These are phyloP conservation scores for Melaleuca alternifolia DNA, from an alignment of 345 rosid genomes.

Conservation along the genomic window DNA sequence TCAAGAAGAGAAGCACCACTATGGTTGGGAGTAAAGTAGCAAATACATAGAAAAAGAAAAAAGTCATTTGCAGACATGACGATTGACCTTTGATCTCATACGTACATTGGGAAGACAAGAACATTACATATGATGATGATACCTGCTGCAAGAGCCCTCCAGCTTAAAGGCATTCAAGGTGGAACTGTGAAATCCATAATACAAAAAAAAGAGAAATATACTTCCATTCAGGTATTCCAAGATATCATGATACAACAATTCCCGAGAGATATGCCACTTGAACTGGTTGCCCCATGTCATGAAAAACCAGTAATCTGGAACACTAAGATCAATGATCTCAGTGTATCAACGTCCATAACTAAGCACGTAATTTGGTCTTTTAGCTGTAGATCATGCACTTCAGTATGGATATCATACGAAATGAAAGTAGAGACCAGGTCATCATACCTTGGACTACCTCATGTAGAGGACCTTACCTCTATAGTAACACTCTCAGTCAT, in stretches of 20 bases:
- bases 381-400: not conserved
- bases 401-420: not conserved
- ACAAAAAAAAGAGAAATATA: not conserved
- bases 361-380: not conserved
- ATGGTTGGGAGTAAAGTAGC: not conserved
- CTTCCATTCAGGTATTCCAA: not conserved
- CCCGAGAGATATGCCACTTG: not conserved
- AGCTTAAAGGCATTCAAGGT: not conserved
- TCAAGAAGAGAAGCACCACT: not conserved
- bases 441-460: not conserved
- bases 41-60: not conserved
- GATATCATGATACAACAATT: not conserved
- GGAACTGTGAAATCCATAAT: not conserved
- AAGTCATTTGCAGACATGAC: not conserved
- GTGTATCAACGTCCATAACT: not conserved
- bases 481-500: not conserved
- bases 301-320: not conserved
- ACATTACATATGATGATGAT: not conserved
- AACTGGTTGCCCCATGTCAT: not conserved
- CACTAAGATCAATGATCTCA: not conserved
- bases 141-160: not conserved
- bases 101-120: not conserved
- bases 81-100: not conserved
- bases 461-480: not conserved
- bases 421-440: not conserved